Base-by-base conservation (phyloP, 139 green algal species). In the Micromonas pusilla region DNA sequence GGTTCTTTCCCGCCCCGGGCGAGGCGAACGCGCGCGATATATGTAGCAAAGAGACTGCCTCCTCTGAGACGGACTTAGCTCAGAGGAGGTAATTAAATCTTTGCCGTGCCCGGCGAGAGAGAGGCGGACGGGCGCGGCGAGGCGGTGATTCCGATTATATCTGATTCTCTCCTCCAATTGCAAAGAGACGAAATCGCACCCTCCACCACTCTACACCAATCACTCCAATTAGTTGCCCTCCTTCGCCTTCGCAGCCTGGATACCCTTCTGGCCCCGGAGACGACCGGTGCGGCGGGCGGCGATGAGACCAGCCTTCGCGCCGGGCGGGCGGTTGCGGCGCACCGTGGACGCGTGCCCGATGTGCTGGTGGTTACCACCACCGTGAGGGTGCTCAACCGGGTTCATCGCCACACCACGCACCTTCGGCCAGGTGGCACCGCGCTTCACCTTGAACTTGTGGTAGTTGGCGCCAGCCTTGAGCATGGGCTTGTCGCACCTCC, bases 341-440 rank as follows among this genome's bases (percentile, higher is more conserved):
- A 97, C 90, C 54, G 95, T 99, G 60, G 95, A 98, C 21, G 95
- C 91, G 87, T 99, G 95, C 65, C 95, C 95, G 87, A 99, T 98
- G 87, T 99, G 95, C 92, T 99, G 95, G 86, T 99, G 95, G 89
- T 99, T 99, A 93, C 95, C 95, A 93, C 95, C 95, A 88, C 95
- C 95, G 81, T 98, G 95, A 79, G 95, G 95, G 83, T 99, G 95
- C 92, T 99, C 95, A 84, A 98, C 95, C 60, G 95, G 95, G 92
- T 99, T 99, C 95, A 99, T 99, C 67, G 95, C 95, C 90, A 99
- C 95, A 97, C 95, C 95, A 90, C 95, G 75, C 75, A 88, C 84
- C 81, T 87, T 87, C 62, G 90, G 90, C 90, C 90, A 94, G 81
- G 83, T 88, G 91, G 97, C 97, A n/a, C n/a, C 16, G 73, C 92